phyloP scores from a whole-genome alignment of 345 rosid species.

The Gossypium stocksii region DNA sequence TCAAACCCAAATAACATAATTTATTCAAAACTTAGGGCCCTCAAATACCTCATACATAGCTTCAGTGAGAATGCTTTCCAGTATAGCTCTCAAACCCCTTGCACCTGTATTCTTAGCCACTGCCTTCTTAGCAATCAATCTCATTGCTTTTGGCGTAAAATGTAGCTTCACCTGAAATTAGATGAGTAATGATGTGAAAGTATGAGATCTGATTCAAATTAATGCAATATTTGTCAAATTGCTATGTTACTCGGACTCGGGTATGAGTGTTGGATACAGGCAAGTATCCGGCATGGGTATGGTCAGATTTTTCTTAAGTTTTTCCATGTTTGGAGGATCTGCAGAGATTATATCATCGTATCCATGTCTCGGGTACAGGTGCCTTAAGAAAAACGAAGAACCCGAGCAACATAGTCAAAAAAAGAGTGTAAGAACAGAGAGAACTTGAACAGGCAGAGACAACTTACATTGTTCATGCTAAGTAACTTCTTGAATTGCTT shows the following conservation, averaged over 20 bases:
- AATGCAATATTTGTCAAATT: background rate
- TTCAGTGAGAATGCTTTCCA: constrained; percentile 86
- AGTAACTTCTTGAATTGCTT: constrained; percentile 92
- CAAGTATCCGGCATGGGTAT: no score
- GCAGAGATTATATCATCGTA: background rate
- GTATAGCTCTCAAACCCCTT: constrained; percentile 81
- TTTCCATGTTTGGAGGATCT: no score
- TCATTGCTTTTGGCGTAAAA: constrained; percentile 74
- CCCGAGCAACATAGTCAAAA: background rate
- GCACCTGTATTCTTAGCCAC: constrained; percentile 95
- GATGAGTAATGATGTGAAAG: constrained; percentile 2
- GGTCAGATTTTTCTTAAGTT: no score
- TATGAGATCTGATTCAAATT: constrained; percentile 10
- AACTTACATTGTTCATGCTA: constrained; percentile 80
- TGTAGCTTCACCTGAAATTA: constrained; percentile 78
- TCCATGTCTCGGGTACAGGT: background rate
- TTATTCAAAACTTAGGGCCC: background rate
- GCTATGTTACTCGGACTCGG: background rate
- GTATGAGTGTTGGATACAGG: no score
- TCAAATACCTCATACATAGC: constrained; percentile 88
- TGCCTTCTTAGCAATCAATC: constrained; percentile 71
- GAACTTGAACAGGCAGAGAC: constrained; percentile 15
- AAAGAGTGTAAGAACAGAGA: background rate
- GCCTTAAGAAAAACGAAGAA: background rate
- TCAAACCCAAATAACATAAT: background rate